phyloP scores from a whole-genome alignment of 179 eudicot genomes.

The Pouteria campechiana region DNA sequence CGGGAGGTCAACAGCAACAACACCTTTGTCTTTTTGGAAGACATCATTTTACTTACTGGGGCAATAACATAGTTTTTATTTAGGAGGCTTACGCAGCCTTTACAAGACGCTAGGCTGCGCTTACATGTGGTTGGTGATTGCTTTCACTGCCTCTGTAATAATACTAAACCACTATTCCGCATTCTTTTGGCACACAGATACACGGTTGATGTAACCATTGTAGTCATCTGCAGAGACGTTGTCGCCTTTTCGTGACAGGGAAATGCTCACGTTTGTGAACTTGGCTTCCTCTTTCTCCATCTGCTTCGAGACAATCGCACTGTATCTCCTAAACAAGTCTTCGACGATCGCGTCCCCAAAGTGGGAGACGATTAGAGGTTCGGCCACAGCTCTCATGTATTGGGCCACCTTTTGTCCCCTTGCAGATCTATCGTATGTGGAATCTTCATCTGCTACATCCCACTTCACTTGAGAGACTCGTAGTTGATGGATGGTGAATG shows the following conservation, averaged over 20 bases:
- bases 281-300: conserved; percentile 17
- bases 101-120: too few relatives aligned
- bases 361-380: conserved; percentile 20
- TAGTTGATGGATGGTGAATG: conserved; percentile 15
- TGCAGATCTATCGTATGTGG: neutral
- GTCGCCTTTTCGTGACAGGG: conserved; percentile 12
- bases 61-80: too few relatives aligned
- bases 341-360: conserved; percentile 30
- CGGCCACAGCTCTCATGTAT: conserved; percentile 36
- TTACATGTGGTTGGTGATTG: too few relatives aligned
- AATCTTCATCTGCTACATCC: neutral
- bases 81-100: too few relatives aligned
- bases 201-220: too few relatives aligned
- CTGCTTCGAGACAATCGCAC: conserved; percentile 5
- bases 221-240: too few relatives aligned
- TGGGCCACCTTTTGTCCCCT: conserved; percentile 13
- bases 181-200: too few relatives aligned
- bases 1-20: too few relatives aligned
- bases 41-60: too few relatives aligned
- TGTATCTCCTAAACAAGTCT: conserved; percentile 17
- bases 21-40: too few relatives aligned
- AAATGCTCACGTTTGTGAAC: conserved; percentile 18
- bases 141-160: too few relatives aligned
- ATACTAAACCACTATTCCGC: too few relatives aligned
- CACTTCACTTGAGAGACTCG: conserved; percentile 15